phyloP scores from a whole-genome alignment of 768 basidiomycete genomes.

The Nidularia pulvinata region DNA sequence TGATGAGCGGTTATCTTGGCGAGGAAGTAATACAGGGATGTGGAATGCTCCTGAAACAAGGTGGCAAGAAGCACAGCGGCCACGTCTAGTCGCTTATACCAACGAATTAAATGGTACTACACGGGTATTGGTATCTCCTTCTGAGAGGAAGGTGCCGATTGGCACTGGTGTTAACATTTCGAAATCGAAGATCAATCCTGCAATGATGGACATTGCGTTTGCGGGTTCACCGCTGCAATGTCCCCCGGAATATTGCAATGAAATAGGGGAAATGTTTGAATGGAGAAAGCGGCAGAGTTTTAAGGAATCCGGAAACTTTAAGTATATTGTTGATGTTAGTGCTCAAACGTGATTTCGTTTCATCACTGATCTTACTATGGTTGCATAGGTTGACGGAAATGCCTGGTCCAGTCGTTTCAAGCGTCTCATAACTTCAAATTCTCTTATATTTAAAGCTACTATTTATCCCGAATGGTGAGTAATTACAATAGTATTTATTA shows the following conservation, averaged over 20 bases:
- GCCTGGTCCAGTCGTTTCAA: slow-evolving; percentile 74
- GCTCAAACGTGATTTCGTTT: neutral
- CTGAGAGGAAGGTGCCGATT: slow-evolving; percentile 20
- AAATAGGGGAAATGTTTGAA: slow-evolving; percentile 44
- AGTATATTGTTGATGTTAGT: slow-evolving; percentile 59
- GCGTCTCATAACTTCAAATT: slow-evolving; percentile 58
- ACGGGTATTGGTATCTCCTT: slow-evolving; percentile 32
- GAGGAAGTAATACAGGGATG: slow-evolving; percentile 76
- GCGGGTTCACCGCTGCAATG: slow-evolving; percentile 43
- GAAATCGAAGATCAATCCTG: slow-evolving; percentile 45
- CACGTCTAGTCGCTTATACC: slow-evolving; percentile 42
- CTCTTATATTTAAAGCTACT: slow-evolving; percentile 68
- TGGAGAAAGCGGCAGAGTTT: slow-evolving; percentile 43
- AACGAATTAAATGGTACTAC: slow-evolving; percentile 38
- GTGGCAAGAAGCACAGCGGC: slow-evolving; percentile 54
- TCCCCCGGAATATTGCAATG: slow-evolving; percentile 33
- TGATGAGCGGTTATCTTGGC: slow-evolving; percentile 67
- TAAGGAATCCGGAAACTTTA: slow-evolving; percentile 55
- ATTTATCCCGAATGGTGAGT: slow-evolving; percentile 75
- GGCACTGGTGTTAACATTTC: slow-evolving; percentile 28
- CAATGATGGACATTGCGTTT: slow-evolving; percentile 63
- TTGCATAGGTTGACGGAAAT: slow-evolving; percentile 52
- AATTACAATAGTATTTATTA: neutral
- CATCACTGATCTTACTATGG: neutral
- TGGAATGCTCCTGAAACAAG: slow-evolving; percentile 29